Conservation (phyloP, 2,329 filamentous ascomycete genomes). For the Alternaria sp. region DNA sequence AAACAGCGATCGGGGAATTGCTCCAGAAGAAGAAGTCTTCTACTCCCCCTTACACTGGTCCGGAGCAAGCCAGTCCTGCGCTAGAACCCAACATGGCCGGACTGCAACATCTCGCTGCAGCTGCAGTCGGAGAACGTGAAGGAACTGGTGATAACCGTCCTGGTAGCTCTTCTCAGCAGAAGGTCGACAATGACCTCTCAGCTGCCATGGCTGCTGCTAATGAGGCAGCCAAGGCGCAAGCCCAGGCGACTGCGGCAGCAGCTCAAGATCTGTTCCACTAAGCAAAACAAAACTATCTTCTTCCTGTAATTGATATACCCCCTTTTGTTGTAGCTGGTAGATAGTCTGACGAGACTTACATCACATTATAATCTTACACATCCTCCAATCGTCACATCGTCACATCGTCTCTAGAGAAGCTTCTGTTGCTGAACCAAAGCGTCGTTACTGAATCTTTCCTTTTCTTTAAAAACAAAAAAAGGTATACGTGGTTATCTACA, state of each 20-base stretch:
- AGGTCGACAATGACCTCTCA: conserved; percentile 45
- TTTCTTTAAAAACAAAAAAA: too few relatives aligned
- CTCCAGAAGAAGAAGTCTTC: conserved; percentile 41
- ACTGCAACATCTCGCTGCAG: conserved; percentile 50
- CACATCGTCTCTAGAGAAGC: too few relatives aligned
- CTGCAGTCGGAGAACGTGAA: conserved; percentile 50
- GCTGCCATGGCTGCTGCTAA: conserved; percentile 49
- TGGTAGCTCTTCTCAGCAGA: conserved; percentile 25
- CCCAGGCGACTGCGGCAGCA: conserved; percentile 47
- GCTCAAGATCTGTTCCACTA: conserved; percentile 30
- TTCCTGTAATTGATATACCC: conserved; percentile 10
- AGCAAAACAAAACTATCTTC: neutral
- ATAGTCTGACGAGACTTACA: conserved; percentile 1
- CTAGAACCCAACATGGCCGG: conserved; percentile 50
- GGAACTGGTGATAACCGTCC: conserved; percentile 21
- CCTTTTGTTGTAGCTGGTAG: neutral
- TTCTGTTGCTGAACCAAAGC: too few relatives aligned
- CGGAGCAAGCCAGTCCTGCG: conserved; percentile 37
- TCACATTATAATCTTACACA: neutral
- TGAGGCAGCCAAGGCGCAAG: conserved; percentile 26
- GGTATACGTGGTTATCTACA: too few relatives aligned
- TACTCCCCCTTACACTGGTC: conserved; percentile 25
- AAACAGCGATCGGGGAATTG: conserved; percentile 43
- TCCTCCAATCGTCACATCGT: neutral
- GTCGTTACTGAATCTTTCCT: too few relatives aligned